These are phyloP conservation scores for Hibiscus trionum DNA, from an alignment of 345 rosid species.

Conservation along the genomic window DNA sequence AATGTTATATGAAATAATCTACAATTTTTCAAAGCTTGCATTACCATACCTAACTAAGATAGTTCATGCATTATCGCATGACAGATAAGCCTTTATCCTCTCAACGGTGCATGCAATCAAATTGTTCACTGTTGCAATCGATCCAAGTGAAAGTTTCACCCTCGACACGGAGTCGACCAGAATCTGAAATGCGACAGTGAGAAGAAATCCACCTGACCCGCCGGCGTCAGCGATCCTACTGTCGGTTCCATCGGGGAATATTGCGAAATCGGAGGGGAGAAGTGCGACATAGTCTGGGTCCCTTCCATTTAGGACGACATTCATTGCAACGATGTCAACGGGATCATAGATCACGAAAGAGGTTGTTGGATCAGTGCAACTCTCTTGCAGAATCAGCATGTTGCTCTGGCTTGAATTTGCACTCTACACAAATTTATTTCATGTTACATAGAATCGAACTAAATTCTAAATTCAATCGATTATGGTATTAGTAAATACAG, in stretches of 20 bases:
- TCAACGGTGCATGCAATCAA: slow-evolving; percentile 56
- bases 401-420: slow-evolving; percentile 35
- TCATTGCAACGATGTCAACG: slow-evolving; percentile 38
- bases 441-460: neutral
- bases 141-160: slow-evolving; percentile 53
- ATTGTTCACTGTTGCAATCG: slow-evolving; percentile 74
- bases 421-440: slow-evolving; percentile 21
- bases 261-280: slow-evolving; percentile 56
- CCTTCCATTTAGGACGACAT: slow-evolving; percentile 39
- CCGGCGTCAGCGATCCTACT: slow-evolving; percentile 11
- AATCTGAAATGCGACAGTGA: slow-evolving; percentile 73
- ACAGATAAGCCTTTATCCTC: slow-evolving; percentile 53
- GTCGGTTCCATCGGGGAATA: slow-evolving; percentile 44
- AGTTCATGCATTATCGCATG: slow-evolving; percentile 27
- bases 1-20: neutral
- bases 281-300: slow-evolving; percentile 49
- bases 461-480: neutral
- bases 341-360: slow-evolving; percentile 58
- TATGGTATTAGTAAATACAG: neutral
- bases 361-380: slow-evolving; percentile 42
- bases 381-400: slow-evolving; percentile 61
- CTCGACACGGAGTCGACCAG: slow-evolving; percentile 54
- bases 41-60: slow-evolving; percentile 3
- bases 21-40: neutral
- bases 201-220: slow-evolving; percentile 49